Conservation (phyloP, 805 yeast genomes). For the Saturnispora dispora region DNA sequence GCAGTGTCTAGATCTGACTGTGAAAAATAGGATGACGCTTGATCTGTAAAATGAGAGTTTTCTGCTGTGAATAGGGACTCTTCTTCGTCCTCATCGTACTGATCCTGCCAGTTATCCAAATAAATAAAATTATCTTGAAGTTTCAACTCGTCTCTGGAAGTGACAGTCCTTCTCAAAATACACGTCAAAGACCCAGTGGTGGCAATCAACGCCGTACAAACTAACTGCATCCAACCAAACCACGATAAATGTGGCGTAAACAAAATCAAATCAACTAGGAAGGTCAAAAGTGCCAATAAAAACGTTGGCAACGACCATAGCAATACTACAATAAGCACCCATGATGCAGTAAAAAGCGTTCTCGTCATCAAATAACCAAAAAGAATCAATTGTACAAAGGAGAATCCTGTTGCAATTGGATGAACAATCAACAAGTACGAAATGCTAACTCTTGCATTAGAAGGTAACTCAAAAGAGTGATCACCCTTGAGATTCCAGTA, state of each 20-base stretch:
- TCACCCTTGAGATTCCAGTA: conserved; percentile 22
- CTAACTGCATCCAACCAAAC: conserved; percentile 79
- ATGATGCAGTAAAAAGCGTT: conserved; percentile 25
- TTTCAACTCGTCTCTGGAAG: conserved; percentile 30
- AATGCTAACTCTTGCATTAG: conserved; percentile 48
- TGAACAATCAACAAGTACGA: conserved; percentile 59
- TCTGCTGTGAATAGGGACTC: conserved; percentile 3
- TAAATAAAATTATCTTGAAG: conserved; percentile 9
- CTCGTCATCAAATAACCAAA: conserved; percentile 33
- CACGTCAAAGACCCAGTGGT: conserved; percentile 58
- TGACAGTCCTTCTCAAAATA: conserved; percentile 58
- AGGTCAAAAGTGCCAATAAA: conserved; percentile 59
- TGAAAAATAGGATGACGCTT: not conserved
- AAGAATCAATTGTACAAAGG: conserved; percentile 36
- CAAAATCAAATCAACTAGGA: conserved; percentile 71
- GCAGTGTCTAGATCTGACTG: not conserved
- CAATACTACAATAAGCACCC: conserved; percentile 42
- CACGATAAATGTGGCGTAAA: conserved; percentile 70
- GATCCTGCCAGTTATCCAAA: conserved; percentile 12
- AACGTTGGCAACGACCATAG: conserved; percentile 61
- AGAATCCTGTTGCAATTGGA: conserved; percentile 51
- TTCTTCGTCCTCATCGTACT: conserved; percentile 8
- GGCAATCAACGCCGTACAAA: conserved; percentile 58
- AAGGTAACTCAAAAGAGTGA: conserved; percentile 36
- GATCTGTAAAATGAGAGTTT: not conserved